Conservation (phyloP, 129 eudicot species). For the Dittrichia graveolens region DNA sequence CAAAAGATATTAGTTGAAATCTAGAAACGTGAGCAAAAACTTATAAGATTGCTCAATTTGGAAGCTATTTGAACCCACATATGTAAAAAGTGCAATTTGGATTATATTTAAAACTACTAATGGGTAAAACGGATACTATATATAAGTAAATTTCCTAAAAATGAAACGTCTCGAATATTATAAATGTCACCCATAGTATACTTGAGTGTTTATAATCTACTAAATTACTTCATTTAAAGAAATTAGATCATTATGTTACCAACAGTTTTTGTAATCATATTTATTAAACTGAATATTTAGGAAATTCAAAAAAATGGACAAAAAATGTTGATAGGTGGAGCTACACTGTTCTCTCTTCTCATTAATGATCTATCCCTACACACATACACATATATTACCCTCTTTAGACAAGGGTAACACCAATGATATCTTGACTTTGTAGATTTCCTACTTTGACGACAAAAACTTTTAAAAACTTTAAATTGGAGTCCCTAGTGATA, state of each 20-base stretch:
- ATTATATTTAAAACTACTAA: neutral
- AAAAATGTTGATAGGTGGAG: neutral
- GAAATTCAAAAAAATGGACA: neutral
- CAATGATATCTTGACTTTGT: neutral
- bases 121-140: neutral
- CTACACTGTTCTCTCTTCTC: neutral
- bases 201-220: neutral
- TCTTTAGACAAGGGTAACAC: too few relatives aligned
- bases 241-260: neutral
- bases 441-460: neutral
- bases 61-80: neutral
- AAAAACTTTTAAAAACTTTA: neutral
- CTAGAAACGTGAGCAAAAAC: conserved; percentile 7
- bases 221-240: neutral
- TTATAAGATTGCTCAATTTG: neutral
- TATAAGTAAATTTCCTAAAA: too few relatives aligned
- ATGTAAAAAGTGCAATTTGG: neutral
- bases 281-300: neutral
- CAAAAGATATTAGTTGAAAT: neutral
- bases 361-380: neutral
- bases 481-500: neutral
- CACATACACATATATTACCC: neutral
- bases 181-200: neutral
- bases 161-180: neutral
- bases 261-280: neutral